Conservation (phyloP, 176 grass and related monocot genomes). For the Secale cereale region DNA sequence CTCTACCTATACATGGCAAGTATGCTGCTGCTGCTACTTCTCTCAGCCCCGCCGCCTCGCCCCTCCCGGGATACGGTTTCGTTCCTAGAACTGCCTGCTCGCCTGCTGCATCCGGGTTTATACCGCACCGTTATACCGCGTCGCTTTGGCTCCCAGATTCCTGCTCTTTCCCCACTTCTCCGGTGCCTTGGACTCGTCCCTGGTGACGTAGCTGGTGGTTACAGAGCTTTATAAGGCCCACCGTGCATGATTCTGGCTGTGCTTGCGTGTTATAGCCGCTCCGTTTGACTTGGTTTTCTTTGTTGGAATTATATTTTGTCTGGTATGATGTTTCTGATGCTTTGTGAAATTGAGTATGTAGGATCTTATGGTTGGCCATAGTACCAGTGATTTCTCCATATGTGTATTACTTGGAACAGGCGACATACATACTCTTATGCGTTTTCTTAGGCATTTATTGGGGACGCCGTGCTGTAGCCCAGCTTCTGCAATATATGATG, state of each 20-base stretch:
- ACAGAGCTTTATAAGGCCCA: background rate
- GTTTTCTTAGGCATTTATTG: background rate
- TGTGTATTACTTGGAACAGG: background rate
- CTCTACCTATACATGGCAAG: constrained; percentile 86
- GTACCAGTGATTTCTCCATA: background rate
- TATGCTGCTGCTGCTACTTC: background rate
- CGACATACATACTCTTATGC: background rate
- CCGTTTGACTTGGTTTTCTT: background rate
- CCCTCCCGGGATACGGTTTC: background rate
- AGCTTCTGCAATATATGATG: background rate
- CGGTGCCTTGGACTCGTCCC: background rate
- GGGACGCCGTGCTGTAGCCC: background rate
- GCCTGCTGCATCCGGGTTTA: background rate
- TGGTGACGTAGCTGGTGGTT: constrained; percentile 11
- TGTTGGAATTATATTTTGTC: background rate
- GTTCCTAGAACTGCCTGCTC: background rate
- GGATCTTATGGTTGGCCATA: background rate
- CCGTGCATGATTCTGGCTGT: background rate
- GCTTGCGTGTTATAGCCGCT: background rate
- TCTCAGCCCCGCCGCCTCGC: background rate
- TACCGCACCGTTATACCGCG: background rate
- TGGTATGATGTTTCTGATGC: background rate
- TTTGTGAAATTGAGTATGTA: background rate
- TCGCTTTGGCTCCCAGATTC: background rate
- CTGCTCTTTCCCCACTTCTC: background rate